Base-by-base conservation (phyloP, 345 rosid genomes). In the Rhizophora mangle region DNA sequence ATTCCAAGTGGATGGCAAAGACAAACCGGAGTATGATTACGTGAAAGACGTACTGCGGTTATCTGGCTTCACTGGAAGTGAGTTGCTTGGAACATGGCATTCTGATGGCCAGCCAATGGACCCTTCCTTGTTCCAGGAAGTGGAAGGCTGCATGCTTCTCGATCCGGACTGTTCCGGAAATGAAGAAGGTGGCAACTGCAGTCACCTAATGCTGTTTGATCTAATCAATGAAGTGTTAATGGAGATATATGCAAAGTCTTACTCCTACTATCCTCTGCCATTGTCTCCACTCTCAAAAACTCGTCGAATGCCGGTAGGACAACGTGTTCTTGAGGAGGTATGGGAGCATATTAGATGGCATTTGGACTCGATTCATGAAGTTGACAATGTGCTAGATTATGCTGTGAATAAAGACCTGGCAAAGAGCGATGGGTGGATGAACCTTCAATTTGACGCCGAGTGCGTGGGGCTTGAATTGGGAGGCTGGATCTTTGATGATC, bases 341-440 rank as follows among this genome's bases (percentile, higher is more conserved):
- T 89, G 98, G 98, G 65, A 76, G 59, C 79, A 72, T 21, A 76
- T 89, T 74, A 84, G 79, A 65, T 61, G 85, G 81, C 84, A 84
- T 85, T 70, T 84, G 81, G 73, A 80, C 49, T 70, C 73, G 26
- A 71, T 49, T 72, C 75, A 83, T 22, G 75, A 46, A 9, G 58
- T 62, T 0, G 86, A 84, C 19, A 82, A 73, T 1, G 78, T 83
- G 10, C 24, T 85, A 78, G 93, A 91, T 72, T 69, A 79, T 58
- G 60, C 82, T 20, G 76, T 81, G 30, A 65, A 75, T 58, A 81
- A 76, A 69, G 96, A 94, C 74, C 79, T 88, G 43, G 67, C 77
- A 2, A 87, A 72, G 76, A 64, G 51, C 15, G 85, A 85, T 47
- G 87, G 88, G 24, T 91, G 98, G 98, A 86, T 91, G 97, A 87